Base-by-base conservation (phyloP, 176 grass and related monocot species). In the Raddia distichophylla region DNA sequence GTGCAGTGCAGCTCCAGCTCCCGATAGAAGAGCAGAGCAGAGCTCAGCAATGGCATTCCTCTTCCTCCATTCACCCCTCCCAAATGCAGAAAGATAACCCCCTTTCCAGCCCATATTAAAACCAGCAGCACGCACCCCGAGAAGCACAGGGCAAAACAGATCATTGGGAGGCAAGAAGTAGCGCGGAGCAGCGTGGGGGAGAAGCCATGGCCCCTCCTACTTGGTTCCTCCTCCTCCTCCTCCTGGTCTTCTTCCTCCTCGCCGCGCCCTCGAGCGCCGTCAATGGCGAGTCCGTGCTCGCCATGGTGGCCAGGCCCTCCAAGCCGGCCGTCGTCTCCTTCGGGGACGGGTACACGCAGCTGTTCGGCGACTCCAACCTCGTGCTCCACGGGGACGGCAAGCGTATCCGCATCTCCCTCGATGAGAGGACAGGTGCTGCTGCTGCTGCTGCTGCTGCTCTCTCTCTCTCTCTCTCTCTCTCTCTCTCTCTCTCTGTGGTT, bases 331-430 rank as follows among this genome's bases (percentile, higher is more conserved):
- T 74, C 15, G 37, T 62, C 13, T 71, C 83, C n/a, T 85, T 85
- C 32, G 64, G n/a, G 54, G 83, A 85, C 10, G 64, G 27, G 40
- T 85, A 85, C 74, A 78, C 73, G 13, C 83, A 78, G 59, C 57
- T 85, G 51, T 85, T 85, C 18, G 83, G 83, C 12, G 83, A 78
- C 74, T 64, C 49, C 64, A 85, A 85, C 45, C 83, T 85, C 13
- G 68, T 43, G 54, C 64, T 78, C 17, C 74, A 55, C 10, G 47
- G 83, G 35, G 55, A 53, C 22, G 83, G 82, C 33, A 58, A 50
- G 64, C 56, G 52, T 1, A 74, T 85, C 27, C 83, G 47, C 74
- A 76, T 85, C 27, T 32, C 83, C 43, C 83, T 85, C 52, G 83
- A 85, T 13, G 64, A 53, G 54, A 56, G 69, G 19, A 85, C 83